These are phyloP conservation scores for Phytophthora podocarpi DNA, from an alignment of 352 stramenopile genomes.

Conservation along the genomic window DNA sequence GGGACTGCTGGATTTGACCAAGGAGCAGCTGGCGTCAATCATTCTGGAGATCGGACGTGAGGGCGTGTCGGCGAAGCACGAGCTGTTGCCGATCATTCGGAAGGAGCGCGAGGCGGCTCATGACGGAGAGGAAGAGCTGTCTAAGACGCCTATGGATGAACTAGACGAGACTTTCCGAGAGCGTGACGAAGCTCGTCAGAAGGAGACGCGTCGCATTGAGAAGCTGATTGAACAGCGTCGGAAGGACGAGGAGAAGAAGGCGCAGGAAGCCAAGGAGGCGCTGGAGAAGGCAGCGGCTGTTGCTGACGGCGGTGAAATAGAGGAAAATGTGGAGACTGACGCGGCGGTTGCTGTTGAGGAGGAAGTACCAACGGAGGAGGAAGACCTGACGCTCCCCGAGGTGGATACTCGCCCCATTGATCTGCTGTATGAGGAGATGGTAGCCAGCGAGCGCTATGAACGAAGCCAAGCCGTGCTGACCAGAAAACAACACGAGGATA, in stretches of 20 bases:
- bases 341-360: constrained; percentile 8
- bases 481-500: constrained; percentile 51
- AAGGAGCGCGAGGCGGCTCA: constrained; percentile 44
- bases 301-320: constrained; percentile 12
- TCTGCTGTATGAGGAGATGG: constrained; percentile 59
- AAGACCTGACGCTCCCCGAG: constrained; percentile 53
- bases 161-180: constrained; percentile 53
- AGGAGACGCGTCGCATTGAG: constrained; percentile 62
- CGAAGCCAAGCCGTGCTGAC: constrained; percentile 51
- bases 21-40: constrained; percentile 62
- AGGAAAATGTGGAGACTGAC: constrained; percentile 21
- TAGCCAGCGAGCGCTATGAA: constrained; percentile 45
- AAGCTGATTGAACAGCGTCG: constrained; percentile 55
- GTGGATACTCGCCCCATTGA: constrained; percentile 66
- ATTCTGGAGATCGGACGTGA: constrained; percentile 64
- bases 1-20: constrained; percentile 60
- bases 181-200: constrained; percentile 54
- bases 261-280: constrained; percentile 32
- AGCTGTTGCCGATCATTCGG: constrained; percentile 59
- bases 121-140: constrained; percentile 38
- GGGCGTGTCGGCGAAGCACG: constrained; percentile 47
- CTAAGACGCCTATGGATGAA: constrained; percentile 51
- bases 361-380: constrained; percentile 30
- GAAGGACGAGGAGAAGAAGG: constrained; percentile 34
- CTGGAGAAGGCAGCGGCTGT: constrained; percentile 28